A percentile compares a stretch with the other conserved stretches of the same genome.
Evolutionary conservation across 73 alveolate genomes (phyloP).

Genomic region (Strombidium stylifer): DNA sequence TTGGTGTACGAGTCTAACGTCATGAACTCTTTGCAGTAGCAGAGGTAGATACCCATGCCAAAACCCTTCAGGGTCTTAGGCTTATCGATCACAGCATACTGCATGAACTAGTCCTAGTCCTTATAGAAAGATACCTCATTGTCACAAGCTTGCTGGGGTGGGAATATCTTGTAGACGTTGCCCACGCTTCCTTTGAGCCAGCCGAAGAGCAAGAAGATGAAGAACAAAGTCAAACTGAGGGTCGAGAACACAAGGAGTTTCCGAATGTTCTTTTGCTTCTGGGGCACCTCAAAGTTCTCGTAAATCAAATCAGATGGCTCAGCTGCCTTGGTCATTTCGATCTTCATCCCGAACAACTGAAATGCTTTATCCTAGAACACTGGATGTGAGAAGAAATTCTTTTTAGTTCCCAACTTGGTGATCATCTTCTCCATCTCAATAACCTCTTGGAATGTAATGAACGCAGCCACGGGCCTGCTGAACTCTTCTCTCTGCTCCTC

Average conservation of each 20-base stretch:
- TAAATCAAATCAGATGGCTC: conserved; percentile 51
- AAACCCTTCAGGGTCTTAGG: conserved; percentile 1
- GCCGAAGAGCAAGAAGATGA: conserved; percentile 8
- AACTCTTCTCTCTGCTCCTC: too few species aligned
- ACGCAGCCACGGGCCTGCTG: conserved; percentile 50
- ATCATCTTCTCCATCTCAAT: background rate
- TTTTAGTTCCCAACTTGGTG: too few species aligned
- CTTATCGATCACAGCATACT: conserved; percentile 6
- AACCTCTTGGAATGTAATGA: conserved; percentile 28
- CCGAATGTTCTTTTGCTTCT: background rate
- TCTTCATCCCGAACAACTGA: background rate
- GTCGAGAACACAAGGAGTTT: background rate
- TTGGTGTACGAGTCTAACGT: background rate
- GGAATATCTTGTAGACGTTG: background rate
- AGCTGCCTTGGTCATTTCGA: conserved; percentile 19
- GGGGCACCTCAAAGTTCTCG: conserved; percentile 22
- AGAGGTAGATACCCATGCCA: background rate
- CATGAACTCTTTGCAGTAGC: background rate
- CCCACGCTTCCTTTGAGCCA: conserved; percentile 2
- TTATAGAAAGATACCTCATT: background rate
- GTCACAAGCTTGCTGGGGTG: background rate
- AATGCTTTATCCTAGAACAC: too few species aligned
- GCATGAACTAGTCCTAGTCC: background rate
- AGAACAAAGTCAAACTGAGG: background rate
- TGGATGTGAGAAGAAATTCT: too few species aligned